Base-by-base conservation (phyloP, 306 rosid species). In the Macrotyloma uniflorum region DNA sequence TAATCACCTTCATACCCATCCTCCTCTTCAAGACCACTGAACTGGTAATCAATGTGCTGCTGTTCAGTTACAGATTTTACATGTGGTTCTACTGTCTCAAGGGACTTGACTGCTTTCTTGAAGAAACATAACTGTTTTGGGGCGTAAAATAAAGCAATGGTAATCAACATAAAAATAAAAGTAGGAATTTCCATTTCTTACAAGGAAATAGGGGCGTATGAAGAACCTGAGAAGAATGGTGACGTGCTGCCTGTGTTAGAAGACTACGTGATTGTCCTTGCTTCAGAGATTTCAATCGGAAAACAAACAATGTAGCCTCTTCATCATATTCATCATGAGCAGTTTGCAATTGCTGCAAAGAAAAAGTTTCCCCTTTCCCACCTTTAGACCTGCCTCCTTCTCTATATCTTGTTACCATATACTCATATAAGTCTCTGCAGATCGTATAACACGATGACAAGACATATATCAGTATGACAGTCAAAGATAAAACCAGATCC, bases 171-270 rank as follows among this genome's bases (percentile, higher is more conserved):
- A 45, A 59, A 75, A 76, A 50, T 20, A 32, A 22, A 75, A 58
- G 50, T 74, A 50, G 30, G 19, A 82, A 67, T 11, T 30, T 61
- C n/a, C 33, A 65, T 18, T 5, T 40, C 66, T 47, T 36, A 80
- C 63, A 62, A 36, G 30, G 58, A 59, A 59, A 54, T 10, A 64
- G 36, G 67, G 59, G 80, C 72, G 50, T 64, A 63, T 28, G 57
- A 43, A 72, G 67, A 85, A 96, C 99, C 97, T 96, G 99, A 90
- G 98, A 91, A 81, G 99, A 97, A 82, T 96, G 97, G 81, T 96
- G 99, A 49, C 98, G 99, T 53, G 99, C 97, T 53, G 98, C 99
- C 90, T 96, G 99, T 28, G 99, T 93, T 66, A 96, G 96, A 85
- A 96, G 97, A 77, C 99, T 96, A 42, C 93, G 93, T 2, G 96